Evolutionary conservation across 768 basidiomycete species (phyloP).

Genomic region (Phanerodontia chrysosporium): DNA sequence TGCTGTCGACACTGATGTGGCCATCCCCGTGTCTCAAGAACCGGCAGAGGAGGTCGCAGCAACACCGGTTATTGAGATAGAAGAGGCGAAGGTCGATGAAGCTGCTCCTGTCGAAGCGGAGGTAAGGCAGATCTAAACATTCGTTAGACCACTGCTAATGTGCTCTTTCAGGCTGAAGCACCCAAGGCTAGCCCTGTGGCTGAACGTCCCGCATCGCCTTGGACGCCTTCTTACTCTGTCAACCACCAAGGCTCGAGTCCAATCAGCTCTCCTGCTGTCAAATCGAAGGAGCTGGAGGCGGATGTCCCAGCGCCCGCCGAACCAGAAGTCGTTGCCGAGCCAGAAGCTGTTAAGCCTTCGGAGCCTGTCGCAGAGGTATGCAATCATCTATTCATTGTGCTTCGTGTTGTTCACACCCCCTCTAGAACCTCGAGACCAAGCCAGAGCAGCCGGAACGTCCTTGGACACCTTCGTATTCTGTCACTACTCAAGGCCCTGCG

Average conservation of each 20-base stretch:
- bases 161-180: background rate
- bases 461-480: slow-evolving; percentile 37
- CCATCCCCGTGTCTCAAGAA: background rate
- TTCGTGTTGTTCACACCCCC: background rate
- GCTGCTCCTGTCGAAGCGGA: background rate
- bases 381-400: background rate
- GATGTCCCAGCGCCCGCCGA: slow-evolving; percentile 1
- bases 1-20: background rate
- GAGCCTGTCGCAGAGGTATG: slow-evolving; percentile 11
- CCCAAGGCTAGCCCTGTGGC: background rate
- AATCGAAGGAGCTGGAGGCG: slow-evolving; percentile 17
- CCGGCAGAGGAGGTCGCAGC: background rate
- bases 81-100: background rate
- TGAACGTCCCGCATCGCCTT: background rate
- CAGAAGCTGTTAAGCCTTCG: slow-evolving; percentile 5
- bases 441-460: slow-evolving; percentile 25
- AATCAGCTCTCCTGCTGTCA: slow-evolving; percentile 10
- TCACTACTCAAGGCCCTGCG: slow-evolving; percentile 30
- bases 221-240: slow-evolving; percentile 27
- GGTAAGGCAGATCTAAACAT: background rate
- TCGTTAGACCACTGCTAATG: background rate
- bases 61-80: slow-evolving; percentile 3
- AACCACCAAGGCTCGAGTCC: slow-evolving; percentile 23
- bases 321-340: background rate
- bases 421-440: background rate